Base-by-base conservation (phyloP, 2,329 filamentous ascomycete species). In the Mariannaea elegans region DNA sequence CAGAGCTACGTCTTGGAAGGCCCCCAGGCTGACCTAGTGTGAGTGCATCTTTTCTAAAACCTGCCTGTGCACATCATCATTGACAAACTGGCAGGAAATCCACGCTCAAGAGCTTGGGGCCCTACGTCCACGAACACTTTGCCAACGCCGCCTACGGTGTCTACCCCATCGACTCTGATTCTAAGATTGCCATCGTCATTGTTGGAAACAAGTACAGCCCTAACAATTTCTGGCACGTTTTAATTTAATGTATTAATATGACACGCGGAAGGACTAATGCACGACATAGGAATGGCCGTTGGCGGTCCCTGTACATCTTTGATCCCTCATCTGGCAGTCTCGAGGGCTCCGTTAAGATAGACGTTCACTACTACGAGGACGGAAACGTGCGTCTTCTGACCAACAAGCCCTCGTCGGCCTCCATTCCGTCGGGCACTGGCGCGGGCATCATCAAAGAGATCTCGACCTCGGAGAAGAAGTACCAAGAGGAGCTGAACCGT, bases 281-380 rank as follows among this genome's bases (percentile, higher is more conserved):
- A 41, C 6, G 9, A 18, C 42, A 4, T 29, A 93, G 91, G 92
- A 98, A 97, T 79, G 95, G 95, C 63, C 93, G 95, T 64, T 99
- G 95, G 92, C 91, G 95, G 72, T 94, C 92, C 46, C 84, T 90
- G 52, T 98, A 98, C 81, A 85, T 90, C 70, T 90, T 91, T 77
- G 84, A 89, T 63, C 88, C 93, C 4, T 81, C 87, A n/a, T 85
- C 86, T 2, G 83, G 83, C 65, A 82, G 82, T 46, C 81, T 98
- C 41, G 87, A 89, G 34, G 95, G 95, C 70, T 88, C 84, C 59
- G 89, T 98, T 77, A 93, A 94, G 76, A 92, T 97, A 53, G 94
- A 98, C 69, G 94, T 99, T 50, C 95, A 99, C 83, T 99, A 99
- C 84, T 99, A 99, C 81, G 95, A 99, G 80, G 96, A 99, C 75